A percentile compares a stretch with the other conserved stretches of the same genome.
These are phyloP conservation scores for Populus hybrid DNA, from an alignment of 441 rosid species.

Conservation along the genomic window DNA sequence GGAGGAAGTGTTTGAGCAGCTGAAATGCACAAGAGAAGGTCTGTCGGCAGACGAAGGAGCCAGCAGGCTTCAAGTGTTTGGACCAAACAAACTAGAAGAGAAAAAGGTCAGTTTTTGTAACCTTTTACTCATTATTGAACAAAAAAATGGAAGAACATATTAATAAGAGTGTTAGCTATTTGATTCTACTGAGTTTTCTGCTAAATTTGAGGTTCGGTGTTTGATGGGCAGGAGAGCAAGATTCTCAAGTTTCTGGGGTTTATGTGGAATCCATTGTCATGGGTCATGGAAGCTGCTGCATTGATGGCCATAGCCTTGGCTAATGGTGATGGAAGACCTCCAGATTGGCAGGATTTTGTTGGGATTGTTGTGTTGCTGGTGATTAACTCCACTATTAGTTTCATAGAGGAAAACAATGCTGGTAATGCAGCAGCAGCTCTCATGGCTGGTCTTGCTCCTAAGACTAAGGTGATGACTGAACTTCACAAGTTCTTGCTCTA, in stretches of 20 bases:
- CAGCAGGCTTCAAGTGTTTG: slow-evolving; percentile 69
- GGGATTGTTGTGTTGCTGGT: slow-evolving; percentile 66
- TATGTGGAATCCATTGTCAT: slow-evolving; percentile 96
- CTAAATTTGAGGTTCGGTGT: neutral
- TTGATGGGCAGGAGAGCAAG: slow-evolving; percentile 65
- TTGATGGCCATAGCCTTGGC: slow-evolving; percentile 81
- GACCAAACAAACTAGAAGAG: slow-evolving; percentile 89
- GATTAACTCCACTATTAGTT: slow-evolving; percentile 91
- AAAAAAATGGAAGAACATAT: neutral
- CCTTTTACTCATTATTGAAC: neutral
- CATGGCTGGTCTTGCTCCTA: slow-evolving; percentile 91
- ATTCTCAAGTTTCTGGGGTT: slow-evolving; percentile 78
- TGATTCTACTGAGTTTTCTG: neutral
- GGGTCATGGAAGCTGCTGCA: slow-evolving; percentile 99
- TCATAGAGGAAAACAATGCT: slow-evolving; percentile 85
- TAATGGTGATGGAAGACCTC: slow-evolving; percentile 72
- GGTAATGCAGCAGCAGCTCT: slow-evolving; percentile 95
- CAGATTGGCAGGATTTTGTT: slow-evolving; percentile 93
- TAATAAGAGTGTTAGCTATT: neutral
- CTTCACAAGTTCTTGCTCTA: neutral
- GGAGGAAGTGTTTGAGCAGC: slow-evolving; percentile 87
- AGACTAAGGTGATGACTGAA: slow-evolving; percentile 61
- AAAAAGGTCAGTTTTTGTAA: slow-evolving; percentile 49
- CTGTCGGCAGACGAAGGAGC: slow-evolving; percentile 67
- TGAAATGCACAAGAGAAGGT: slow-evolving; percentile 74